Conservation (phyloP, 208 protist species). For the Trypanosoma scelopori region DNA sequence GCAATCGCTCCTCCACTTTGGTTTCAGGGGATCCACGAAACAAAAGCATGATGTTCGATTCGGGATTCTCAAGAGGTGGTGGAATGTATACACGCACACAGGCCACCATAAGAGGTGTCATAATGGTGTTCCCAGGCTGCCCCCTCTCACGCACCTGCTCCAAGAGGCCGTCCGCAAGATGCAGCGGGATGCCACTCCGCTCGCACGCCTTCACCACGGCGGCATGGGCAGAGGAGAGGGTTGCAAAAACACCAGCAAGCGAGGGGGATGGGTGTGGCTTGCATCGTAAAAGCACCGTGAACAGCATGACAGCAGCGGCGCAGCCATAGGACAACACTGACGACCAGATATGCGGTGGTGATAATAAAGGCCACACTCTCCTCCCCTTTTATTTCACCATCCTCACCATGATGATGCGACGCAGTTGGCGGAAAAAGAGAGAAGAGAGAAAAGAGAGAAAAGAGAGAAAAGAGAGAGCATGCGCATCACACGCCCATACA, state of each 20-base stretch:
- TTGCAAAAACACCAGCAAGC: slow-evolving; percentile 14
- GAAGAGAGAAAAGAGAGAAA: too few relatives aligned
- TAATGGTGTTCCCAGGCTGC: not conserved
- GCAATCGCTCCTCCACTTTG: slow-evolving; percentile 9
- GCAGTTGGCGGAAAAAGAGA: too few relatives aligned
- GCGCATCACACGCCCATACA: too few relatives aligned
- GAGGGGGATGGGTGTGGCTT: not conserved
- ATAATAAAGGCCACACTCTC: too few relatives aligned
- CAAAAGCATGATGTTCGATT: slow-evolving; percentile 3
- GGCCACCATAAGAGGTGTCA: slow-evolving; percentile 1
- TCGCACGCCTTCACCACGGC: slow-evolving; percentile 14
- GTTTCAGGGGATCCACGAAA: slow-evolving; percentile 16
- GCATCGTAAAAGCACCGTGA: not conserved
- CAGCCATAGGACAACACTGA: too few relatives aligned
- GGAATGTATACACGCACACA: slow-evolving; percentile 20
- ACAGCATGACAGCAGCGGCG: not conserved
- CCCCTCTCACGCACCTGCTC: slow-evolving; percentile 12
- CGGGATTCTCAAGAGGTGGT: slow-evolving; percentile 4
- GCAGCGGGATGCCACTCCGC: slow-evolving; percentile 9
- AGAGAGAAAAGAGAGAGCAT: too few relatives aligned
- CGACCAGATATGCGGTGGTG: too few relatives aligned
- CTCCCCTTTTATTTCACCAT: too few relatives aligned
- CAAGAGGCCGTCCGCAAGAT: slow-evolving; percentile 6
- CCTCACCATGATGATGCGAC: too few relatives aligned
- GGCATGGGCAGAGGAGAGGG: not conserved